Conservation (phyloP, 2,329 filamentous ascomycete species). For the Ophioceras dolichostomum region DNA sequence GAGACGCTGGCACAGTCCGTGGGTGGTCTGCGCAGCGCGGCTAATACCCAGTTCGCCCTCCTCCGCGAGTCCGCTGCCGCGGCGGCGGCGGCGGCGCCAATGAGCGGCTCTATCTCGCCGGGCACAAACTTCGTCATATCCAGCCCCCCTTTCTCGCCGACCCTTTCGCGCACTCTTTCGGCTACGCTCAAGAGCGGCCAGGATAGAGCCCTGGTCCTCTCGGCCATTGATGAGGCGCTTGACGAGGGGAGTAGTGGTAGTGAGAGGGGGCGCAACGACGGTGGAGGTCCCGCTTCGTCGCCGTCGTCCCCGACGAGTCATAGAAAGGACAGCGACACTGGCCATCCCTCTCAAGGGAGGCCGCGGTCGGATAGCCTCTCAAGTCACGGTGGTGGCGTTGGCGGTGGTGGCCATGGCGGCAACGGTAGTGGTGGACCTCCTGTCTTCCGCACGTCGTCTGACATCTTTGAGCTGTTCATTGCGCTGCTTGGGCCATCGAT, state of each 20-base stretch:
- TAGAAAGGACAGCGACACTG: too few species aligned
- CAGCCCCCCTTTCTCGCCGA: neutral
- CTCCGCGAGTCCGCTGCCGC: constrained; percentile 46
- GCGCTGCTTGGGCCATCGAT: constrained; percentile 81
- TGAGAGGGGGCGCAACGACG: constrained; percentile 3
- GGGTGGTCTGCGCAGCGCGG: constrained; percentile 80
- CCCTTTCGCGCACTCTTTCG: constrained; percentile 14
- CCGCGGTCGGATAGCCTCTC: constrained; percentile 1
- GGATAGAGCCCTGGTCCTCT: constrained; percentile 34
- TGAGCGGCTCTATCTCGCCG: too few species aligned
- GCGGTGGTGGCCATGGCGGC: constrained; percentile 8
- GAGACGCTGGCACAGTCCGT: constrained; percentile 79
- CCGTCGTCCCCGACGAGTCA: constrained; percentile 3
- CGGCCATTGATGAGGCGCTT: constrained; percentile 50
- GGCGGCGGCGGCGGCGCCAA: neutral
- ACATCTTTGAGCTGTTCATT: constrained; percentile 90
- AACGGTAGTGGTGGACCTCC: constrained; percentile 3
- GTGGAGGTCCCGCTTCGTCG: constrained; percentile 3
- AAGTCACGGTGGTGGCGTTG: too few species aligned
- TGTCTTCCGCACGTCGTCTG: constrained; percentile 50
- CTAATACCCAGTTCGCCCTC: constrained; percentile 77
- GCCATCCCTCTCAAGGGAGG: too few species aligned
- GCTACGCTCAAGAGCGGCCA: constrained; percentile 23
- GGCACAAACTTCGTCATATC: constrained; percentile 3
- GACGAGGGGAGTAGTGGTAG: constrained; percentile 27